phyloP scores from a whole-genome alignment of 2,329 filamentous ascomycete genomes.

The Curvularia spicifera region DNA sequence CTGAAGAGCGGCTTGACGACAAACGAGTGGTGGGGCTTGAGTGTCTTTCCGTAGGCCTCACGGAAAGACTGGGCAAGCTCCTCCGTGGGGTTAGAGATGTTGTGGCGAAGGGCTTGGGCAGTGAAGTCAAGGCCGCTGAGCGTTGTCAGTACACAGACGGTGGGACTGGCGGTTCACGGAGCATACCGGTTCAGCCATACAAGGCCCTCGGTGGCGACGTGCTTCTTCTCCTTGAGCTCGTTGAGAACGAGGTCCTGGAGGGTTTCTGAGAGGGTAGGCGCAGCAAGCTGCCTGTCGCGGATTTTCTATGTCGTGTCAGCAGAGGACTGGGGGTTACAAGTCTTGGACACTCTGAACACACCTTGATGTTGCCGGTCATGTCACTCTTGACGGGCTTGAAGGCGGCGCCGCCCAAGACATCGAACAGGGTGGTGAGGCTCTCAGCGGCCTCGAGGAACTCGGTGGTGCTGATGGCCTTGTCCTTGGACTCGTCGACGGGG shows the following conservation, averaged over 20 bases:
- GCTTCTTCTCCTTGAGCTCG: conserved; percentile 89
- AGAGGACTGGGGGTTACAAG: background rate
- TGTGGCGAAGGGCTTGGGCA: conserved; percentile 78
- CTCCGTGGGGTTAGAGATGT: conserved; percentile 69
- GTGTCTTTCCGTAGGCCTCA: conserved; percentile 79
- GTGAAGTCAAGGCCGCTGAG: conserved; percentile 91
- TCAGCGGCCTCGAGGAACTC: conserved; percentile 93
- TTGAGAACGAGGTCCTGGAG: conserved; percentile 85
- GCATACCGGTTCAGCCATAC: conserved; percentile 85
- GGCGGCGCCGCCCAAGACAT: conserved; percentile 70
- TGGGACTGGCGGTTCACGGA: background rate
- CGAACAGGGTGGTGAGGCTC: conserved; percentile 83
- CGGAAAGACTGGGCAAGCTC: conserved; percentile 90
- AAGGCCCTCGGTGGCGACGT: conserved; percentile 85
- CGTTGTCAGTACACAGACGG: conserved; percentile 9
- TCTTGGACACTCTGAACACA: conserved; percentile 45
- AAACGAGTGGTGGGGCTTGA: conserved; percentile 91
- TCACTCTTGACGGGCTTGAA: conserved; percentile 93
- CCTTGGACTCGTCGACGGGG: conserved; percentile 72
- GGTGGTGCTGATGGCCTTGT: conserved; percentile 78
- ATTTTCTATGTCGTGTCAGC: conserved; percentile 71
- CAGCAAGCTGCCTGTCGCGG: conserved; percentile 77
- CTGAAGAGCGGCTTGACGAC: conserved; percentile 90
- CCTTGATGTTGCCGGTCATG: conserved; percentile 90
- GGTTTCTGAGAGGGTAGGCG: conserved; percentile 78